These are phyloP conservation scores for Coniferiporia weirii DNA, from an alignment of 1,284 basidiomycete species.

Conservation along the genomic window DNA sequence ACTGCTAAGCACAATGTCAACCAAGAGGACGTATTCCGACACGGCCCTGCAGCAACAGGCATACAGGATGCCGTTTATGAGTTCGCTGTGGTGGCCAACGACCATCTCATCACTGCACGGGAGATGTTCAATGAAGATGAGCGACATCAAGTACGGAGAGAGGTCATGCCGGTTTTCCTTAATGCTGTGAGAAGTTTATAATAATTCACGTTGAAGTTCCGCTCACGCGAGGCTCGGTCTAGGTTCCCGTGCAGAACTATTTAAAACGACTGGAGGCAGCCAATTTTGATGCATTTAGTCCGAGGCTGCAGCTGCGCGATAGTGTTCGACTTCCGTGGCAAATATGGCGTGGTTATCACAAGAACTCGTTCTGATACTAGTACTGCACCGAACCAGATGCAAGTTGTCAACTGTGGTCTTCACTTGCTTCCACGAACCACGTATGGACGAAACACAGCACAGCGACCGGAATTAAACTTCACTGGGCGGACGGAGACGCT, in stretches of 20 bases:
- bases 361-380: slow-evolving; percentile 46
- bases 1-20: slow-evolving; percentile 74
- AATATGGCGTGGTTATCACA: slow-evolving; percentile 74
- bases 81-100: slow-evolving; percentile 87
- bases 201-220: slow-evolving; percentile 14
- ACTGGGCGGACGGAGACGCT: too few relatives aligned
- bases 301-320: slow-evolving; percentile 64
- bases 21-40: slow-evolving; percentile 83
- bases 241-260: slow-evolving; percentile 76
- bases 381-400: background rate
- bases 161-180: slow-evolving; percentile 75
- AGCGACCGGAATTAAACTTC: too few relatives aligned
- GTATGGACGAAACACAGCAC: too few relatives aligned
- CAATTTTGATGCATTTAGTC: slow-evolving; percentile 82
- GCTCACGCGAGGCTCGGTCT: slow-evolving; percentile 15
- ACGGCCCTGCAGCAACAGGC: slow-evolving; percentile 57
- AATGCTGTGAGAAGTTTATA: slow-evolving; percentile 47
- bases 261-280: slow-evolving; percentile 69
- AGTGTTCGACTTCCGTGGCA: slow-evolving; percentile 80
- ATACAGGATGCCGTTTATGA: slow-evolving; percentile 80
- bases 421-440: background rate
- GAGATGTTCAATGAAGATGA: slow-evolving; percentile 56
- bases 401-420: background rate
- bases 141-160: slow-evolving; percentile 54
- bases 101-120: slow-evolving; percentile 83